A percentile compares a stretch with the other conserved stretches of the same genome.
These are phyloP conservation scores for Crithidia acanthocephali DNA, from an alignment of 208 protist genomes.

Conservation along the genomic window DNA sequence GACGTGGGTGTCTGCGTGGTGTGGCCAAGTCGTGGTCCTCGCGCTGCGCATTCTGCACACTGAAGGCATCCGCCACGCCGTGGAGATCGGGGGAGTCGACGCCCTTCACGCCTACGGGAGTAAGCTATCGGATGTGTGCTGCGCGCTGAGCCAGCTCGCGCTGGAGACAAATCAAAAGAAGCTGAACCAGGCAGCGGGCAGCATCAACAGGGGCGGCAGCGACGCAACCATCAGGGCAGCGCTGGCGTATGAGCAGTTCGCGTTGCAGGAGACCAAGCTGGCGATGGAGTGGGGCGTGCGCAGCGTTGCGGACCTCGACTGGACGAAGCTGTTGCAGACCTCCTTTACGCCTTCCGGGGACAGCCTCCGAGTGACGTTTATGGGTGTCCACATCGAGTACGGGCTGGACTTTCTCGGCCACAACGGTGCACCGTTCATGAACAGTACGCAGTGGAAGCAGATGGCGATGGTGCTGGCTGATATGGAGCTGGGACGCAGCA, in stretches of 20 bases:
- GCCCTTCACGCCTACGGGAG: conserved; percentile 61
- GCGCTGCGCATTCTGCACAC: conserved; percentile 77
- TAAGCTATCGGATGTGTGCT: conserved; percentile 54
- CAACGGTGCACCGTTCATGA: conserved; percentile 48
- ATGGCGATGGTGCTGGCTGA: conserved; percentile 22
- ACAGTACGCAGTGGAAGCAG: conserved; percentile 32
- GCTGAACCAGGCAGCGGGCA: background rate
- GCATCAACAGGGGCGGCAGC: background rate
- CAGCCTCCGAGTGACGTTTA: conserved; percentile 54
- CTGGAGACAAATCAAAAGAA: background rate
- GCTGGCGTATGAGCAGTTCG: conserved; percentile 65
- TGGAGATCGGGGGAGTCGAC: conserved; percentile 52
- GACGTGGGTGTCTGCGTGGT: conserved; percentile 67
- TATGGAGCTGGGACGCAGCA: conserved; percentile 20
- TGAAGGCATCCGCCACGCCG: conserved; percentile 55
- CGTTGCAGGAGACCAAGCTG: conserved; percentile 50
- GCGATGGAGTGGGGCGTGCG: conserved; percentile 52
- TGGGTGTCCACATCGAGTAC: conserved; percentile 66
- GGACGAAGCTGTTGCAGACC: conserved; percentile 78
- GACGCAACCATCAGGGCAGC: conserved; percentile 38
- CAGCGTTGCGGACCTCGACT: conserved; percentile 63
- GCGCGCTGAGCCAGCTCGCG: conserved; percentile 59
- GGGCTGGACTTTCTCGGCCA: conserved; percentile 88
- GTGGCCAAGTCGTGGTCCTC: conserved; percentile 69
- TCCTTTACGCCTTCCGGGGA: conserved; percentile 47